Percentiles rank a stretch among this genome's conserved stretches.
Evolutionary conservation across 225 moss, liverwort and hornwort genomes (phyloP).

Genomic region (Asterella californica): DNA sequence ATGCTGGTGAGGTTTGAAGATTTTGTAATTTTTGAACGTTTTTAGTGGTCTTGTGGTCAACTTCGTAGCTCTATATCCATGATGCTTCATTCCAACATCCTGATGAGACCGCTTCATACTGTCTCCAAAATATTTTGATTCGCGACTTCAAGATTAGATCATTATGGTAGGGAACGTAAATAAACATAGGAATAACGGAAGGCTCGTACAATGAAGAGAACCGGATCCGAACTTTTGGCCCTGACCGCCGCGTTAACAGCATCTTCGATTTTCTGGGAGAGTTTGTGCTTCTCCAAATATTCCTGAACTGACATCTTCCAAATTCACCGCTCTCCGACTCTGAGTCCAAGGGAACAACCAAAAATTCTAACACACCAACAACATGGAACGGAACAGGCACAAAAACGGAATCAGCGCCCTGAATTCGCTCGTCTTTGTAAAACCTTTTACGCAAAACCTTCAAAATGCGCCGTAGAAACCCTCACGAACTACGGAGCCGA

Average conservation of each 20-base stretch:
- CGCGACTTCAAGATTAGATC: not conserved
- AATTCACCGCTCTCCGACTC: not conserved
- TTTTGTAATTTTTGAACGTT: not conserved
- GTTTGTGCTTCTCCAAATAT: slow-evolving; percentile 99
- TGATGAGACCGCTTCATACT: not conserved
- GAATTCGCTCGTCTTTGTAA: not conserved
- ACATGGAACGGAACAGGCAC: not conserved
- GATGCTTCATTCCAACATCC: not conserved
- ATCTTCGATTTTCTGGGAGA: slow-evolving; percentile 92
- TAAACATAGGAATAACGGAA: not conserved
- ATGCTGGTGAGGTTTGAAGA: not conserved
- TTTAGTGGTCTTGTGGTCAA: not conserved
- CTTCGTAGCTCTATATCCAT: not conserved
- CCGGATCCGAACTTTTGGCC: slow-evolving; percentile 88
- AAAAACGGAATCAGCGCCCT: not conserved
- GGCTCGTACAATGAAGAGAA: slow-evolving; percentile 82
- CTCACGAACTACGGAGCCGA: not conserved
- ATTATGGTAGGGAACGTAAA: not conserved
- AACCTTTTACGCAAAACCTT: not conserved
- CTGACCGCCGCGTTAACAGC: slow-evolving; percentile 95
- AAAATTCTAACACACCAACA: not conserved
- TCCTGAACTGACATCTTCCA: slow-evolving; percentile 83
- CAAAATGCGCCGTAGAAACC: not conserved
- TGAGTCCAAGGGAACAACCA: not conserved
- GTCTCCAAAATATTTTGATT: not conserved